Conservation (phyloP, 2,329 filamentous ascomycete genomes). For the Cordyceps farinosa region DNA sequence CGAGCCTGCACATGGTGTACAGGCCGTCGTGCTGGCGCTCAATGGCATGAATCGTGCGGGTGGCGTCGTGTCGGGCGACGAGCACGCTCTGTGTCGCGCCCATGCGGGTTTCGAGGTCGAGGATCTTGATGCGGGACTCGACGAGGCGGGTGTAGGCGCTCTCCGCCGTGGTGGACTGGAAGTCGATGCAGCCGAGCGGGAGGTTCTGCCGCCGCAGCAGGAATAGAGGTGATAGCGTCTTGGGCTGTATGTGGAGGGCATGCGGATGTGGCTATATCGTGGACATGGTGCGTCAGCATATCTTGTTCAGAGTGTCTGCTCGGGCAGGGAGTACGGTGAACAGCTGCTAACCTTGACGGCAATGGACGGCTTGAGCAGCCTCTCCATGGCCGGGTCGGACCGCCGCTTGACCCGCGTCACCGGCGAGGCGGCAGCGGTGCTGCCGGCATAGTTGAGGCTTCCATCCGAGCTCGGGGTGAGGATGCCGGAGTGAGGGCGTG, state of each 20-base stretch:
- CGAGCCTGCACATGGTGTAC: constrained; percentile 67
- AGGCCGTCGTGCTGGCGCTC: constrained; percentile 60
- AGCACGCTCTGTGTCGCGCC: constrained; percentile 54
- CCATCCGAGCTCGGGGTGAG: constrained; percentile 40
- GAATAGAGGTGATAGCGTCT: constrained; percentile 57
- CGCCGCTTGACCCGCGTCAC: constrained; percentile 35
- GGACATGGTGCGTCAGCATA: neutral
- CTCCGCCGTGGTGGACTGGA: constrained; percentile 46
- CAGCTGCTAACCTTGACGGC: constrained; percentile 46
- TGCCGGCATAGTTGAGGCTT: constrained; percentile 30
- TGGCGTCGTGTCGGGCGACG: constrained; percentile 56
- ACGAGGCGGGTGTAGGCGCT: constrained; percentile 54
- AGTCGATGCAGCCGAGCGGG: constrained; percentile 59
- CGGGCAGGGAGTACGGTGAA: too few relatives aligned
- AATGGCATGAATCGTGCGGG: constrained; percentile 55
- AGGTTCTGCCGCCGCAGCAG: constrained; percentile 59
- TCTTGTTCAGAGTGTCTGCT: neutral
- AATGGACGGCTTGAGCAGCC: constrained; percentile 50
- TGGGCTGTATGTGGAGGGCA: constrained; percentile 49
- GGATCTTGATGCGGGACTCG: constrained; percentile 58
- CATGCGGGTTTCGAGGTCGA: constrained; percentile 61
- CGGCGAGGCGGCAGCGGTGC: constrained; percentile 28
- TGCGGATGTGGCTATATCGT: constrained; percentile 51
- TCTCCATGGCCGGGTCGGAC: constrained; percentile 43
- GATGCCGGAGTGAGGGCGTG: constrained; percentile 44